Evolutionary conservation across 2,329 filamentous ascomycete species (phyloP), one percentile per base, ranked within the genome.

Genomic region (Lithohypha guttulata): DNA sequence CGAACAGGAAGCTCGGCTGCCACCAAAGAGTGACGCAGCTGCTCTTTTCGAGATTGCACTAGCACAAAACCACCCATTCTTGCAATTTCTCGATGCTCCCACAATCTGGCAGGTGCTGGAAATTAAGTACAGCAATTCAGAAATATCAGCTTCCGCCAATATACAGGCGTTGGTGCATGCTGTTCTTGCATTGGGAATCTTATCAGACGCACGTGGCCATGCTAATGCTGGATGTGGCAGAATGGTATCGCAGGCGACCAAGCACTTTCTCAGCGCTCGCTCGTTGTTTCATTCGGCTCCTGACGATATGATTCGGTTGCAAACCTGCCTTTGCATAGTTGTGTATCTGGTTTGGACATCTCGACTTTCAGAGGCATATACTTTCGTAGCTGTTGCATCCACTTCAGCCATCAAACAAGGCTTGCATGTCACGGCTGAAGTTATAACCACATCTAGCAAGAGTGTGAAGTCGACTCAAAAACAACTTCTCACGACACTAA

Each of bases 331-430:
- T n/a, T 4, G n/a, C 6, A 28, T 28, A 4, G n/a, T 14, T 6
- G 15, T 28, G 15, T 28, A 6, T n/a, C 26, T 28, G 26, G 15
- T 28, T 14, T 28, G n/a, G n/a, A 28, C 4, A 10, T 28, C 26
- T 11, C n/a, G 26, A 14, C n/a, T 28, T 14, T 28, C 26, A 14
- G 11, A 28, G 9, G 26, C 26, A 6, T 11, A 11, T 14, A 10
- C 9, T 11, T 28, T 10, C 26, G n/a, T 28, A 10, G 44, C 44
- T 17, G 30, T 46, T 19, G 46, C 48, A 30, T 42, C 34, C 27
- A 47, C 44, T n/a, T 36, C 42, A 13, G 44, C 41, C 8, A 25
- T 44, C 17, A 38, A 41, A 22, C 46, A 49, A 25, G 44, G 48
- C 19, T 19, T 48, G 15, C 48, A 48, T 21, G 45, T 41, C 14